phyloP scores from a whole-genome alignment of 345 rosid species.

The Microcos paniculata region DNA sequence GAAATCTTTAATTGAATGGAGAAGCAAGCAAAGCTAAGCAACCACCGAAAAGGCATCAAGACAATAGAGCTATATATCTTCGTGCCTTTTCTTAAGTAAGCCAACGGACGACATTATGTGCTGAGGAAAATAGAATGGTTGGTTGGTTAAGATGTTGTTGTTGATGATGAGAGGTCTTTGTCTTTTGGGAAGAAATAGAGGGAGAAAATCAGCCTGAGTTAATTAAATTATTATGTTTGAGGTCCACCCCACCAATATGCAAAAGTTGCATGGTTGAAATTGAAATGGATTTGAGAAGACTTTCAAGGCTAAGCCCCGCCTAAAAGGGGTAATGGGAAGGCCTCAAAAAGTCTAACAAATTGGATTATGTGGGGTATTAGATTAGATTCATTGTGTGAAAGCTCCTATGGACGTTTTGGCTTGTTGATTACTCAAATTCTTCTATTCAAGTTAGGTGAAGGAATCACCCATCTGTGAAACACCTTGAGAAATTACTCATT shows the following conservation, averaged over 20 bases:
- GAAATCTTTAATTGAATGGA: background rate
- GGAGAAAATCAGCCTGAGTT: background rate
- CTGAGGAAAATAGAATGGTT: background rate
- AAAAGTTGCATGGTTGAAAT: background rate
- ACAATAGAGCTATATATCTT: background rate
- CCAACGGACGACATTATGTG: background rate
- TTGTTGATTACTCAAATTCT: background rate
- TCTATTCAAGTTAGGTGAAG: background rate
- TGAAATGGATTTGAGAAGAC: background rate
- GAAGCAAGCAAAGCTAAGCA: background rate
- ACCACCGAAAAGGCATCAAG: background rate
- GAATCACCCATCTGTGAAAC: background rate
- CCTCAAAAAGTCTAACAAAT: background rate
- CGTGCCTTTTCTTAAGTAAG: conserved; percentile 1
- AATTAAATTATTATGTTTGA: no score
- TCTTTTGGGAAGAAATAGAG: background rate
- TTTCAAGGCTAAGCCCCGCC: background rate
- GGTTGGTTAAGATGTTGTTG: background rate
- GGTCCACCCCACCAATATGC: background rate
- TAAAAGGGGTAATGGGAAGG: background rate
- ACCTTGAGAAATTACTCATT: no score
- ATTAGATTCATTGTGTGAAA: background rate
- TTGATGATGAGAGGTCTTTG: background rate
- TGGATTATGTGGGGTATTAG: background rate
- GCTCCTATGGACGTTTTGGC: background rate